phyloP scores from a whole-genome alignment of 2,329 filamentous ascomycete genomes.

The Aureobasidium leucospermi region DNA sequence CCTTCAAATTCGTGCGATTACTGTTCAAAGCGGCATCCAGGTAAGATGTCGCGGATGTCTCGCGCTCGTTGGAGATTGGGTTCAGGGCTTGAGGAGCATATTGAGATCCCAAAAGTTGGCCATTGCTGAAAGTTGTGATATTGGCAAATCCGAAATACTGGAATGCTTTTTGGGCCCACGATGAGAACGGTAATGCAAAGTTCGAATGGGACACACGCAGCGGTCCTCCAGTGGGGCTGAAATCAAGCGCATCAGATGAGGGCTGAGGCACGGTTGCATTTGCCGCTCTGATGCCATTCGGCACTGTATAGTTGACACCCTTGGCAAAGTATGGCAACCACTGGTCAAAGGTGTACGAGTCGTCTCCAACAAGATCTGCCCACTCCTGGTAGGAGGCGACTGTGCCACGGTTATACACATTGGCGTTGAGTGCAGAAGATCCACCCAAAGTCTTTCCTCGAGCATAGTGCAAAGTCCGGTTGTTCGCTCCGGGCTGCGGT shows the following conservation, averaged over 20 bases:
- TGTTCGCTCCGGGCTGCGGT: constrained; percentile 11
- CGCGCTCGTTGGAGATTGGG: too few species aligned
- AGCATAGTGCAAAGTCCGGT: constrained; percentile 18
- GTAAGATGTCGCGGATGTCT: too few species aligned
- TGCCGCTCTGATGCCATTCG: constrained; percentile 16
- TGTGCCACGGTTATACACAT: constrained; percentile 26
- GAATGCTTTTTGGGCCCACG: constrained; percentile 24
- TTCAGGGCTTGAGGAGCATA: too few species aligned
- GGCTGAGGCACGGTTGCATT: constrained; percentile 4
- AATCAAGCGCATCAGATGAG: constrained; percentile 21
- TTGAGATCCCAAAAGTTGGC: too few species aligned
- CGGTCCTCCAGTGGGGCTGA: constrained; percentile 21
- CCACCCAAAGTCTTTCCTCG: constrained; percentile 25
- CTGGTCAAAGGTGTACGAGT: constrained; percentile 25
- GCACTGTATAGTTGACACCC: constrained; percentile 17
- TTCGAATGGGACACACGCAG: constrained; percentile 27
- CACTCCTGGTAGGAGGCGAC: constrained; percentile 27
- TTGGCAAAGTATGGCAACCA: constrained; percentile 21
- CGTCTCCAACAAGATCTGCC: constrained; percentile 31
- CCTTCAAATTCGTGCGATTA: too few species aligned
- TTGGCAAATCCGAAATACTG: constrained; percentile 24
- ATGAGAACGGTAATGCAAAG: constrained; percentile 23
- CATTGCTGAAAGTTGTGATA: constrained; percentile 24
- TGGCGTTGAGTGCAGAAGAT: constrained; percentile 21
- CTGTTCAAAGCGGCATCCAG: too few species aligned